Evolutionary conservation across 148 eudicot species (phyloP).

Genomic region (Cornus florida): DNA sequence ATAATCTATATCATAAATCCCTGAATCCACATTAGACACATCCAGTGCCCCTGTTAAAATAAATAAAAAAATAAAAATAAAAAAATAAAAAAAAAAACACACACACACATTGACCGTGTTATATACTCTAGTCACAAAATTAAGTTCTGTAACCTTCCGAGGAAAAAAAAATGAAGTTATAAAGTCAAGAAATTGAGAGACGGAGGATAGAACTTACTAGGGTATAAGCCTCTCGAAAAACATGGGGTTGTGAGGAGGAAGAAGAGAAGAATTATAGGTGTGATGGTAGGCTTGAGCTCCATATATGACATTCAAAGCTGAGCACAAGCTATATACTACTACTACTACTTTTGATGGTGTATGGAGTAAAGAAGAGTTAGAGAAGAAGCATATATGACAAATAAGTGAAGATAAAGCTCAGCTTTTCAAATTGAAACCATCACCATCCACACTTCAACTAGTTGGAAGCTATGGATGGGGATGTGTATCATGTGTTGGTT

Average conservation of each 20-base stretch:
- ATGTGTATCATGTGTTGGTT: slow-evolving; percentile 20
- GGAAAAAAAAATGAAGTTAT: too few relatives aligned
- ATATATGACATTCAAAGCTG: neutral
- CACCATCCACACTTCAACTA: slow-evolving; percentile 33
- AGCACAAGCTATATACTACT: neutral
- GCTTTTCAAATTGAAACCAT: slow-evolving; percentile 22
- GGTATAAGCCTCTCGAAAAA: slow-evolving; percentile 13
- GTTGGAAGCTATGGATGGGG: slow-evolving; percentile 23
- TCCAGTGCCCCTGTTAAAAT: slow-evolving; percentile 5
- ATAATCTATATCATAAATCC: slow-evolving; percentile 68
- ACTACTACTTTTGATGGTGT: slow-evolving; percentile 5
- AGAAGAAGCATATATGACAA: slow-evolving; percentile 3
- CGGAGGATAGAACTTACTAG: neutral
- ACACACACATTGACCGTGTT: neutral
- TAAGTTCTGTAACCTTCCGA: too few relatives aligned
- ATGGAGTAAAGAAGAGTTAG: neutral
- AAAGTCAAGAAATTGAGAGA: neutral
- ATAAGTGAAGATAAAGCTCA: neutral
- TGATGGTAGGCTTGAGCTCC: slow-evolving; percentile 23
- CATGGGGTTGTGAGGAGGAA: slow-evolving; percentile 16
- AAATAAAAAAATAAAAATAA: too few relatives aligned
- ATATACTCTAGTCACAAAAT: too few relatives aligned
- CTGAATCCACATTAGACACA: slow-evolving; percentile 27
- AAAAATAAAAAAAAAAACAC: too few relatives aligned
- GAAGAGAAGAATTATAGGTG: slow-evolving; percentile 10